phyloP scores from a whole-genome alignment of 805 yeast species.

The Starmerella apicola region DNA sequence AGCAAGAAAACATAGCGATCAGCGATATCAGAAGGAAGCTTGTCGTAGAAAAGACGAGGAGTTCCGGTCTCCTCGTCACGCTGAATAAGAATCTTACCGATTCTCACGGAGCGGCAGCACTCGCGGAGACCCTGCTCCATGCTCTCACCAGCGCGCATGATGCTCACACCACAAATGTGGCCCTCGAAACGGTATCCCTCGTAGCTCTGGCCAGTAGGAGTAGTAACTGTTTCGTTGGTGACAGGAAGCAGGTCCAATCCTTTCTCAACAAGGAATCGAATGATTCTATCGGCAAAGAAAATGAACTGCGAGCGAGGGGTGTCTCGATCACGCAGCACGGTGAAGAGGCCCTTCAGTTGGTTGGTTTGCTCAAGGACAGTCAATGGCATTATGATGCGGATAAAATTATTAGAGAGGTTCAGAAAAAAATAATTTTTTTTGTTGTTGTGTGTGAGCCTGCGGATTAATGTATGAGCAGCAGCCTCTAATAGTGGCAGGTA shows the following conservation, averaged over 20 bases:
- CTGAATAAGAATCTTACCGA: conserved; percentile 93
- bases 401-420: no score
- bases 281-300: conserved; percentile 89
- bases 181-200: conserved; percentile 77
- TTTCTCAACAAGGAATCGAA: conserved; percentile 84
- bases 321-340: conserved; percentile 71
- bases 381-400: conserved; percentile 18
- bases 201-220: conserved; percentile 63
- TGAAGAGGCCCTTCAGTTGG: conserved; percentile 75
- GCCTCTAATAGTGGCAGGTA: no score
- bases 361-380: conserved; percentile 67
- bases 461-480: no score
- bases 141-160: conserved; percentile 96
- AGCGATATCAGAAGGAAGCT: conserved; percentile 82
- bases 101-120: conserved; percentile 90
- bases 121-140: conserved; percentile 98
- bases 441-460: no score
- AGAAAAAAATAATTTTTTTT: no score
- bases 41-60: conserved; percentile 86
- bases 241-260: conserved; percentile 92
- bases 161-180: conserved; percentile 94
- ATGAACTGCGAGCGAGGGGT: conserved; percentile 88
- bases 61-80: conserved; percentile 95
- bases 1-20: conserved; percentile 79
- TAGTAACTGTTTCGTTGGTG: conserved; percentile 48